Conservation (phyloP, 78 protist genomes). For the Dictyostelium brefeldianum region DNA sequence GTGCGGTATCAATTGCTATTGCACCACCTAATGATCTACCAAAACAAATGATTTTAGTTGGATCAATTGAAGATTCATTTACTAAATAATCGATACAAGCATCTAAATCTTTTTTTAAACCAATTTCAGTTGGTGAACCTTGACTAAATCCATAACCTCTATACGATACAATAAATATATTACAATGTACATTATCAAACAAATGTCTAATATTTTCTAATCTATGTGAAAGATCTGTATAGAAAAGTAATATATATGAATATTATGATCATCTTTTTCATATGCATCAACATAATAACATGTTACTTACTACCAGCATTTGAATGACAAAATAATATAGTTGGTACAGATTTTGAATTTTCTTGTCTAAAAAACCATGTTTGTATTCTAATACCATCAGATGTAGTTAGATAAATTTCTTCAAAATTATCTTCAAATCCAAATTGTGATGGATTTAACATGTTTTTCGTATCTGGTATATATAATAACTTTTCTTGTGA, state of each 20-base stretch:
- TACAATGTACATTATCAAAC: constrained; percentile 30
- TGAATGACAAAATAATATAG: constrained; percentile 78
- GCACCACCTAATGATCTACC: constrained; percentile 81
- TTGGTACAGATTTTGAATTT: constrained; percentile 51
- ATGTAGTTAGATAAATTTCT: constrained; percentile 35
- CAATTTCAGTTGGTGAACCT: constrained; percentile 58
- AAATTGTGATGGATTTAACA: constrained; percentile 18
- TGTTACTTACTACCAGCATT: constrained; percentile 80
- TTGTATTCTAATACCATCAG: constrained; percentile 52
- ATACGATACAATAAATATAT: constrained; percentile 59
- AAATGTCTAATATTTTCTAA: constrained; percentile 64
- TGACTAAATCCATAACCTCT: constrained; percentile 78
- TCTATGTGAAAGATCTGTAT: constrained; percentile 62
- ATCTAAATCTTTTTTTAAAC: constrained; percentile 69
- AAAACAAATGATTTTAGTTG: constrained; percentile 17
- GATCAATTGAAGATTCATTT: constrained; percentile 27
- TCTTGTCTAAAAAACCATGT: constrained; percentile 62
- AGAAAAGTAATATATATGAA: neutral
- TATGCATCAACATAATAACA: neutral
- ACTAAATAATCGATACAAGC: constrained; percentile 59
- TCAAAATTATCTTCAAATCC: constrained; percentile 26
- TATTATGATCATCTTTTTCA: neutral
- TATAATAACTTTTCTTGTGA: constrained; percentile 59
- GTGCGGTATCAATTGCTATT: constrained; percentile 54
- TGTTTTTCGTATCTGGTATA: constrained; percentile 36